A percentile compares a stretch with the other conserved stretches of the same genome.
Conservation (phyloP, 306 rosid genomes). For the Senna siamea region DNA sequence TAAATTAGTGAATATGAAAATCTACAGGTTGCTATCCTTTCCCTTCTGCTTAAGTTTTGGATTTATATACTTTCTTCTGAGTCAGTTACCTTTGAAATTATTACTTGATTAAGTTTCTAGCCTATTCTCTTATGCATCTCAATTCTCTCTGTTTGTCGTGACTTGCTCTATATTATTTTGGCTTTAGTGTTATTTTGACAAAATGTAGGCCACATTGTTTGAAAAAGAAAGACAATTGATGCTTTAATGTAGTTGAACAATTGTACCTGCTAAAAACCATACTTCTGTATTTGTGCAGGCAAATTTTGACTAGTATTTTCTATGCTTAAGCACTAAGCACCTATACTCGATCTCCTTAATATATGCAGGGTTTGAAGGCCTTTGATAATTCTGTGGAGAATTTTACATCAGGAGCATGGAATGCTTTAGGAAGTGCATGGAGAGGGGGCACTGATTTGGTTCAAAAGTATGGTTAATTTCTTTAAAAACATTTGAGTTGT, state of each 20-base stretch:
- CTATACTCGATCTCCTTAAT: conserved; percentile 25
- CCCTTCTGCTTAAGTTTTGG: conserved; percentile 10
- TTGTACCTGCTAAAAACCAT: not conserved
- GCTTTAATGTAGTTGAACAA: conserved; percentile 8
- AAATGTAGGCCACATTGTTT: conserved; percentile 9
- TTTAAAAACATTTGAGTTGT: conserved; percentile 8
- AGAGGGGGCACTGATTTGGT: conserved; percentile 78
- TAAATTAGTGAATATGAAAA: conserved; percentile 13
- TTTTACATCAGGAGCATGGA: conserved; percentile 98
- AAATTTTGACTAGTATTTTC: not conserved
- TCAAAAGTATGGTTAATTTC: conserved; percentile 64
- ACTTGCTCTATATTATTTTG: not conserved
- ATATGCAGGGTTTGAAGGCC: conserved; percentile 75
- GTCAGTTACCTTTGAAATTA: conserved; percentile 19
- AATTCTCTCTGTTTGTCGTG: conserved; percentile 13
- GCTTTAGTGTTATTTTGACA: conserved; percentile 11
- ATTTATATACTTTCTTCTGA: conserved; percentile 12
- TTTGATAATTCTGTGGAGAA: conserved; percentile 91
- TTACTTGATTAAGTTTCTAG: conserved; percentile 5
- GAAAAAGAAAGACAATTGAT: not conserved
- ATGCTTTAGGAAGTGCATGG: conserved; percentile 86
- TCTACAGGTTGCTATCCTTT: conserved; percentile 11
- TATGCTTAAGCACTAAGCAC: conserved; percentile 26
- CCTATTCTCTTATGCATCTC: not conserved
- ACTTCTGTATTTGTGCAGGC: conserved; percentile 23